Percentiles rank a stretch among this genome's conserved stretches.
Evolutionary conservation across 257 asterid species (phyloP).

Genomic region (Solanum corneliomulleri): DNA sequence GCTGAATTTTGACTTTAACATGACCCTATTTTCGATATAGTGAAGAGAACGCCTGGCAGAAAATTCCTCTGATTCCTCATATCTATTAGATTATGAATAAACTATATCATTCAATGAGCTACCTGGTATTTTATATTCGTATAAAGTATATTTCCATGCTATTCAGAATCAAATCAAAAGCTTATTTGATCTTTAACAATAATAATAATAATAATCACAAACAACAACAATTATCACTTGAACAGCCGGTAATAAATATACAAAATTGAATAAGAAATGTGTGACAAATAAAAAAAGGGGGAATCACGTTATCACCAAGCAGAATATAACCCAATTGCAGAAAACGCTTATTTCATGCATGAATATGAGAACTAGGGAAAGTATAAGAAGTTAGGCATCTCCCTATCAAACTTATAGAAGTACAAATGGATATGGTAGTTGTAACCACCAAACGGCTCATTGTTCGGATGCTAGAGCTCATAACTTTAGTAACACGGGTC

Average conservation of each 20-base stretch:
- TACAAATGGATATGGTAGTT: not conserved
- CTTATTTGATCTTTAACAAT: not conserved
- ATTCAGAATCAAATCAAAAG: not conserved
- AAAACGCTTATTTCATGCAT: not conserved
- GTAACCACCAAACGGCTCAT: not conserved
- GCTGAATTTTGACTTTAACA: not conserved
- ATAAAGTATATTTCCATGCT: not conserved
- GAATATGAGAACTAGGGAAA: not conserved
- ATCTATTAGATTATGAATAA: not conserved
- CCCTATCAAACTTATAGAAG: not conserved
- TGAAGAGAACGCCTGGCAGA: not conserved
- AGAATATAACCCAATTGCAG: not conserved
- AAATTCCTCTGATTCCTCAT: not conserved
- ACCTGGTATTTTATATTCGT: not conserved
- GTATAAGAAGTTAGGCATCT: not conserved
- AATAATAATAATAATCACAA: not conserved
- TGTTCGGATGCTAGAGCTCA: not conserved
- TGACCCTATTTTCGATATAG: not conserved
- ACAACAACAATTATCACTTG: not conserved
- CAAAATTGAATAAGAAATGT: not conserved
- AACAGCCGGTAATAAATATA: not conserved
- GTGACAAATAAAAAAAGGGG: not conserved
- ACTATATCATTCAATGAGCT: not conserved
- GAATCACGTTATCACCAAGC: not conserved
- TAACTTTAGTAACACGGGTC: not conserved